Percentiles rank a stretch among this genome's conserved stretches.
phyloP scores from a whole-genome alignment of 352 stramenopile genomes.

The Phytophthora cryptogea region DNA sequence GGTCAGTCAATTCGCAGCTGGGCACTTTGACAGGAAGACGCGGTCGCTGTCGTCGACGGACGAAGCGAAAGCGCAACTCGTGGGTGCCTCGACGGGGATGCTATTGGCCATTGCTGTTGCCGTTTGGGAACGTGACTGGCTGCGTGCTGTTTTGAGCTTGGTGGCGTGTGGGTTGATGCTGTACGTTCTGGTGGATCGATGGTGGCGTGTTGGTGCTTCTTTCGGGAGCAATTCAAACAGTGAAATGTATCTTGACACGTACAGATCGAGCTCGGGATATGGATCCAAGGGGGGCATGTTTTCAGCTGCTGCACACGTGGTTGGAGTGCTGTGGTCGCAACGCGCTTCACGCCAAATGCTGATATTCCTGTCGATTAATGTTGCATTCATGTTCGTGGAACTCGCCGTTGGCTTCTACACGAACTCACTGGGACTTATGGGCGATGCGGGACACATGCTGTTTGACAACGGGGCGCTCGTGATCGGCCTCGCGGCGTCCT shows the following conservation, averaged over 20 bases:
- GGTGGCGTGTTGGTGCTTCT: conserved; percentile 12
- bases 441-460: conserved; percentile 89
- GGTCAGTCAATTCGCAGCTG: conserved; percentile 21
- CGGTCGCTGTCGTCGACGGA: conserved; percentile 28
- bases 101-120: conserved; percentile 42
- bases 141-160: conserved; percentile 47
- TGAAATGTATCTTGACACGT: conserved; percentile 50
- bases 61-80: conserved; percentile 39
- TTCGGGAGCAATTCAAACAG: conserved; percentile 12
- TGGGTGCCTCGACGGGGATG: conserved; percentile 46
- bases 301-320: conserved; percentile 22
- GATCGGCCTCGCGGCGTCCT: conserved; percentile 85
- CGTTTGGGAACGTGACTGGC: conserved; percentile 51
- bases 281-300: neutral
- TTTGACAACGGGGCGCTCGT: conserved; percentile 87
- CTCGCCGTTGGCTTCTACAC: conserved; percentile 82
- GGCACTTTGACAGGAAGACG: conserved; percentile 16
- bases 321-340: conserved; percentile 53
- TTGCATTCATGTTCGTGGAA: conserved; percentile 90
- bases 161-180: conserved; percentile 52
- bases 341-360: conserved; percentile 79
- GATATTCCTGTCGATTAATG: conserved; percentile 80
- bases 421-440: conserved; percentile 86
- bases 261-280: conserved; percentile 21
- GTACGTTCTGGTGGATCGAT: conserved; percentile 48